Base-by-base conservation (phyloP, 106 monocot species). In the Acorus calamus region DNA sequence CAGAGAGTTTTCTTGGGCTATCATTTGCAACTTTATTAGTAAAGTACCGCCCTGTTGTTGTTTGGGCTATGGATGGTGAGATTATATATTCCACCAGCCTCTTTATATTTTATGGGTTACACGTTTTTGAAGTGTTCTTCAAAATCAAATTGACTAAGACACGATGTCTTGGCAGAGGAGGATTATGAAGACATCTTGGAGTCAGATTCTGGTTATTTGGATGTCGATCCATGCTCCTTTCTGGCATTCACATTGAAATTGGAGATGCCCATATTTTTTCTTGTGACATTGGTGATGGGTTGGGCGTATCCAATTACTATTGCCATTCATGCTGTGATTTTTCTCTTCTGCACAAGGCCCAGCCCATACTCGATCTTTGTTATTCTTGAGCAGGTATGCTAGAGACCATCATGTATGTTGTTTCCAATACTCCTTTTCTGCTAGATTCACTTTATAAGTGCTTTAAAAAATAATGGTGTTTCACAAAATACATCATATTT, bases 291-390 rank as follows among this genome's bases (percentile, higher is more conserved):
- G 47, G 2, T 81, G 0, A 64, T 83, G 48, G 85, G 86, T 5
- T 86, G 83, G 85, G 61, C 76, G 57, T 78, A 83, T 73, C 89
- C 93, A 11, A 14, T 89, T n/a, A 73, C 67, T 52, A 82, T 89
- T 69, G 66, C 65, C 62, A 53, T 93, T 9, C 83, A 93, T 66
- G 60, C 83, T 53, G 50, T 64, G 45, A 69, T 89, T 67, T 79
- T 93, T 60, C 80, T 93, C 57, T 81, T 76, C 49, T 86, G 86
- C 60, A 86, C 93, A 60, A 83, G 78, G 62, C 93, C 93, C 44
- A 83, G 54, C 60, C 89, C 85, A 41, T 71, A 73, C 52, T 89
- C 93, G 3, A 78, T 84, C 52, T 93, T 89, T 72, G 70, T 93
- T 55, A 79, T 89, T 57, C 71, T 93, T 48, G 89, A 89, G 57